Conservation (phyloP, 2,329 filamentous ascomycete genomes). For the Exophiala xenobiotica region DNA sequence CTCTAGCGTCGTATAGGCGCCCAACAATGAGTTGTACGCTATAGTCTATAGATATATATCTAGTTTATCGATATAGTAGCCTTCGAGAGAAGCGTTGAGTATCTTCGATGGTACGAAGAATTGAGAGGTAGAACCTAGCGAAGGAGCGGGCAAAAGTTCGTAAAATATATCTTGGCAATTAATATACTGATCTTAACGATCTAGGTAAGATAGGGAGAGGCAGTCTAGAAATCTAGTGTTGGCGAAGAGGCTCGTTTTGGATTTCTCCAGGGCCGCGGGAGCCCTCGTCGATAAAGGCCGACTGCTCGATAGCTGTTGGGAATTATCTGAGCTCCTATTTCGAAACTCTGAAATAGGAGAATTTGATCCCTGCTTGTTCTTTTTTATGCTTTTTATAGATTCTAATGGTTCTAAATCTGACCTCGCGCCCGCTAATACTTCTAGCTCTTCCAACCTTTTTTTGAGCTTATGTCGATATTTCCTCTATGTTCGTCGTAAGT, state of each 20-base stretch:
- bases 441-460: neutral
- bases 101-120: neutral
- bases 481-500: neutral
- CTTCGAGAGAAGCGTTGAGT: neutral
- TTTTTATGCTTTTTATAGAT: neutral
- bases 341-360: neutral
- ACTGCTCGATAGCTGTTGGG: neutral
- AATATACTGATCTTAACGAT: neutral
- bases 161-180: neutral
- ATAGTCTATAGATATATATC: neutral
- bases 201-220: neutral
- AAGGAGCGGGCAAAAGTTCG: neutral
- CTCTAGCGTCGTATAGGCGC: neutral
- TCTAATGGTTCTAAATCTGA: neutral
- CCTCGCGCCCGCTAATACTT: neutral
- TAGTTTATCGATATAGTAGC: neutral
- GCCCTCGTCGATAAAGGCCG: neutral
- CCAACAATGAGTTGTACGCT: neutral
- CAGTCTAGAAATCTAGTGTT: neutral
- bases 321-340: neutral
- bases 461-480: slow-evolving; percentile 1
- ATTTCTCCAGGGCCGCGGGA: neutral
- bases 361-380: neutral
- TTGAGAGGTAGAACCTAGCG: neutral
- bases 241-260: neutral